phyloP scores from a whole-genome alignment of 2,329 filamentous ascomycete genomes.

The Colletotrichum australisinense region DNA sequence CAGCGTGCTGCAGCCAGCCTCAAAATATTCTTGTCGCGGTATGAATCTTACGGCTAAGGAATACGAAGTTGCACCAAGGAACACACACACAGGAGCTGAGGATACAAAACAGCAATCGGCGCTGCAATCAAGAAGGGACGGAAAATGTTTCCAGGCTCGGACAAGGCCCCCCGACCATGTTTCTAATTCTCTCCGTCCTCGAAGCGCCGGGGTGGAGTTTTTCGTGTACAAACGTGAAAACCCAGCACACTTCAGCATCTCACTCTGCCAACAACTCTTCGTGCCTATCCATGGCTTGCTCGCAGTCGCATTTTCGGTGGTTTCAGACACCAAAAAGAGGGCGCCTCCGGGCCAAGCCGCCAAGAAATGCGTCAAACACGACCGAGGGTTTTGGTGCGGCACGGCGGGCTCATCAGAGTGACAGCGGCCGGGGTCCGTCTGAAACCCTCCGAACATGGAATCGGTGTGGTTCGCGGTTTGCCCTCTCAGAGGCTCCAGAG shows the following conservation, averaged over 20 bases:
- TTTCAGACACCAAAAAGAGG: conserved; percentile 16
- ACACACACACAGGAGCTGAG: too few relatives aligned
- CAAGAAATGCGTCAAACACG: conserved; percentile 31
- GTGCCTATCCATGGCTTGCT: neutral
- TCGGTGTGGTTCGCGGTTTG: neutral
- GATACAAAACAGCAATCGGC: neutral
- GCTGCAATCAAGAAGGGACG: neutral
- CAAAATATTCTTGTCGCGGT: too few relatives aligned
- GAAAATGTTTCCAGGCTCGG: neutral
- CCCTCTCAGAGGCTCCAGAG: too few relatives aligned
- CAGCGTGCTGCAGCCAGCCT: too few relatives aligned
- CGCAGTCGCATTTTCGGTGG: conserved; percentile 8
- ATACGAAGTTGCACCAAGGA: neutral
- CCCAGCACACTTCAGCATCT: neutral
- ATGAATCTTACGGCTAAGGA: neutral
- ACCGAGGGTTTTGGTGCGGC: conserved; percentile 25
- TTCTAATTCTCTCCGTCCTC: neutral
- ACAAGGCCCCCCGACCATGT: neutral
- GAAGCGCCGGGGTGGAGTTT: neutral
- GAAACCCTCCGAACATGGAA: conserved; percentile 17
- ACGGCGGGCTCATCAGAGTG: conserved; percentile 1
- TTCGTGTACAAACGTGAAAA: neutral
- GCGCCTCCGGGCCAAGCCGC: conserved; percentile 22
- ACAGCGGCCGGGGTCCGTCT: conserved; percentile 22
- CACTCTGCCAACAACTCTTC: neutral